These are phyloP conservation scores for Debaryomyces maramus DNA, from an alignment of 805 yeast genomes.

Conservation along the genomic window DNA sequence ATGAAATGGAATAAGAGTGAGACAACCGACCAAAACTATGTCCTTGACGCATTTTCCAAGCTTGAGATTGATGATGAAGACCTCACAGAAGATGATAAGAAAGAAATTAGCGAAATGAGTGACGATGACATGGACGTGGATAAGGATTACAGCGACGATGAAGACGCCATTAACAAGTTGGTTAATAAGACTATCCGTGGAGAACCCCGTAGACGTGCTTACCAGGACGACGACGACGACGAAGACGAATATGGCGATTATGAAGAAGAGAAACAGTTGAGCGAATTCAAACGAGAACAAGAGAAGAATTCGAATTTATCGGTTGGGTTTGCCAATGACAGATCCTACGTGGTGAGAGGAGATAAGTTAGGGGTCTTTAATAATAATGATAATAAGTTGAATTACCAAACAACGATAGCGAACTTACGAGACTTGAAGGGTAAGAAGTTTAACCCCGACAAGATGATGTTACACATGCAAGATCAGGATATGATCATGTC, in stretches of 20 bases:
- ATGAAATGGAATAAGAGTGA: conserved; percentile 45
- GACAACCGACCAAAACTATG: conserved; percentile 52
- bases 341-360: conserved; percentile 80
- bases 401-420: conserved; percentile 67
- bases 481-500: conserved; percentile 71
- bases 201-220: conserved; percentile 7
- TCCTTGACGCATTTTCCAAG: conserved; percentile 51
- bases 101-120: conserved; percentile 19
- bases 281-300: conserved; percentile 18
- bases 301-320: conserved; percentile 64
- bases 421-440: conserved; percentile 55
- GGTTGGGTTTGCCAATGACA: conserved; percentile 66
- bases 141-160: conserved; percentile 2
- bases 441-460: conserved; percentile 50
- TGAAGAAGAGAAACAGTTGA: conserved; percentile 29
- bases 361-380: conserved; percentile 78
- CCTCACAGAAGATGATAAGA: conserved; percentile 29
- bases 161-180: conserved; percentile 2
- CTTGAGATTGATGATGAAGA: conserved; percentile 28
- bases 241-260: conserved; percentile 37
- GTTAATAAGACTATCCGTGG: conserved; percentile 4
- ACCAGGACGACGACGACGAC: conserved; percentile 21
- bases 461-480: conserved; percentile 74
- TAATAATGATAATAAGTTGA: conserved; percentile 51
- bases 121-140: conserved; percentile 27